phyloP scores from a whole-genome alignment of 129 eudicot species.

The Mikania micrantha region DNA sequence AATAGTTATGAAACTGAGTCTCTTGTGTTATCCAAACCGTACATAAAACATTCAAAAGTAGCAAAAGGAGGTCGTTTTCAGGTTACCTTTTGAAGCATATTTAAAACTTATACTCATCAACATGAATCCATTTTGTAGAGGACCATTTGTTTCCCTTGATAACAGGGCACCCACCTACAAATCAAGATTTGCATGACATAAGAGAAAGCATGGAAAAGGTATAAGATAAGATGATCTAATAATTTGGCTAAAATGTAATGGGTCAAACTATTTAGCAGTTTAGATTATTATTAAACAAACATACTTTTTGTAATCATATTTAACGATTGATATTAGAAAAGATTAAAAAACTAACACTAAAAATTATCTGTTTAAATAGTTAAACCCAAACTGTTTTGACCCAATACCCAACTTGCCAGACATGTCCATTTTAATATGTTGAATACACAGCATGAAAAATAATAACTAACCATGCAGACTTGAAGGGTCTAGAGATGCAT shows the following conservation, averaged over 20 bases:
- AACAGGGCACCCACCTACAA: constrained; percentile 76
- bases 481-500: constrained; percentile 69
- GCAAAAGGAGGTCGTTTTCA: not conserved
- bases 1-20: not conserved
- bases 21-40: not conserved
- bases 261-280: not conserved
- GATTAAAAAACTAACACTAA: not conserved
- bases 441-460: not conserved
- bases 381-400: not conserved
- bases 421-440: not conserved
- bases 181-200: not conserved
- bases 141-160: constrained; percentile 90
- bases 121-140: constrained; percentile 79
- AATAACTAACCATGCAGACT: constrained; percentile 76
- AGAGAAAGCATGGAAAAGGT: not conserved
- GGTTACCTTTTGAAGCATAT: constrained; percentile 26
- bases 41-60: not conserved
- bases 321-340: not conserved
- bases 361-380: not conserved
- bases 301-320: not conserved
- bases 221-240: not conserved
- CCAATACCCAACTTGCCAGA: not conserved
- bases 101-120: constrained; percentile 48
- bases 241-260: not conserved
- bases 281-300: not conserved